Base-by-base conservation (phyloP, 2,329 filamentous ascomycete genomes). In the Epichloe gansuensis region DNA sequence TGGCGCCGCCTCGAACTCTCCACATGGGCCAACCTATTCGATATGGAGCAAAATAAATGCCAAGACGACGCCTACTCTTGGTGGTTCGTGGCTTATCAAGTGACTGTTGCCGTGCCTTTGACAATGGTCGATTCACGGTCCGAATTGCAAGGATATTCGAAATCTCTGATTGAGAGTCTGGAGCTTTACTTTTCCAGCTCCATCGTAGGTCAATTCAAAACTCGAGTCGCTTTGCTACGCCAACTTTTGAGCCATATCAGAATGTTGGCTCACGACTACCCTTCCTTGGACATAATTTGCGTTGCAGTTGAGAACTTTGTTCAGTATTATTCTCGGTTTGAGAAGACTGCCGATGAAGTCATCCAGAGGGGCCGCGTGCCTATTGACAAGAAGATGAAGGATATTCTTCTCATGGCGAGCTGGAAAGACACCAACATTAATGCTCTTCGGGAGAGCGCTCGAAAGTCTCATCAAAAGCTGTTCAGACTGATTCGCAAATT, bases 391-490 rank as follows among this genome's bases (percentile, higher is more conserved):
- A 82, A 89, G 53, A 88, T 97, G 77, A 91, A 86, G 64, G 87
- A 97, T 59, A 83, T 96, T n/a, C 78, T 98, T 15, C 81, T 95
- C 50, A 73, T 98, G 60, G 89, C 90, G 7, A 96, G 89, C 66
- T 98, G 94, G 94, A 96, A 95, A 66, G 93, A 98, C 60, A 95
- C 88, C 23, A 98, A 97, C 61, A 94, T 98, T 55, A 84, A 85
- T 47, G 87, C 89, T 1, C 72, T 98, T 15, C 81, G 84, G 58
- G 89, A 96, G 63, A 97, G 91, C 66, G 89, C 93, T 1, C 84
- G 85, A 60, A 85, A 84, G 54, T 96, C 90, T 21, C 93, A 98
- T 63, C 81, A 85, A 61, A 96, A 95, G 67, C 77, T 98, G 2
- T 95, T 95, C 71, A 87, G 87, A 59, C 74, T 95, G 38, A 86